Base-by-base conservation (phyloP, 352 stramenopile species). In the Globisporangium carolinianum region DNA sequence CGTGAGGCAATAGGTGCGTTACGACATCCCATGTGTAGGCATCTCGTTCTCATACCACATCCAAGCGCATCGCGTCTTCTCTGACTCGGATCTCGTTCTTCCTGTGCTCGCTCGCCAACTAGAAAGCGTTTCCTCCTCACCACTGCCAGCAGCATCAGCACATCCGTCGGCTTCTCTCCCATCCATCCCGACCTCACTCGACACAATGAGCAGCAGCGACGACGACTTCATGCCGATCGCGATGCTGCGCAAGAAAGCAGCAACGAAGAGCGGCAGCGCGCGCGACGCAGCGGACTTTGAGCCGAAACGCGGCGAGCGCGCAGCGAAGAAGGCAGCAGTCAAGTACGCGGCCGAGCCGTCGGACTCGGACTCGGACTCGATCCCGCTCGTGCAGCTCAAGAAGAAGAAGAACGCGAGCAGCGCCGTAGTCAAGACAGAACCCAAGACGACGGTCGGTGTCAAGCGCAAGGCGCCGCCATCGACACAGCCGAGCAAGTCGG, bases 301-400 rank as follows among this genome's bases (percentile, higher is more conserved):
- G 54, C 47, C 1, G 35, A 55, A 51, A 63, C 60, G 24, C 65
- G 36, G 18, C 35, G 47, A 45, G 58, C 37, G 54, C 58, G 52
- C 47, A 48, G 46, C 43, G 63, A 65, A 35, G 63, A 83, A 84
- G 65, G 41, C 65, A 14, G 60, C 72, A 54, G 63, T 53, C 24
- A 57, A 66, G 56, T 55, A 65, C 9, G 61, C 69, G 36, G 62
- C 75, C 50, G 69, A 85, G 38, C 69, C 64, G 36, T 70, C 64
- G 48, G 78, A 92, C 60, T 79, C 79, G 58, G 75, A 89, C 61
- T 91, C 88, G 51, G 87, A 96, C 60, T 79, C 81, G 55, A 55
- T 91, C 38, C 85, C 87, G 47, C 75, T 95, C 49, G 75, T 88
- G 39, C 68, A 91, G 55, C 75, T 95, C 42, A 96, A 95, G 66